Base-by-base conservation (phyloP, 202 grass and related monocot genomes). In the Hordeum pubiflorum region DNA sequence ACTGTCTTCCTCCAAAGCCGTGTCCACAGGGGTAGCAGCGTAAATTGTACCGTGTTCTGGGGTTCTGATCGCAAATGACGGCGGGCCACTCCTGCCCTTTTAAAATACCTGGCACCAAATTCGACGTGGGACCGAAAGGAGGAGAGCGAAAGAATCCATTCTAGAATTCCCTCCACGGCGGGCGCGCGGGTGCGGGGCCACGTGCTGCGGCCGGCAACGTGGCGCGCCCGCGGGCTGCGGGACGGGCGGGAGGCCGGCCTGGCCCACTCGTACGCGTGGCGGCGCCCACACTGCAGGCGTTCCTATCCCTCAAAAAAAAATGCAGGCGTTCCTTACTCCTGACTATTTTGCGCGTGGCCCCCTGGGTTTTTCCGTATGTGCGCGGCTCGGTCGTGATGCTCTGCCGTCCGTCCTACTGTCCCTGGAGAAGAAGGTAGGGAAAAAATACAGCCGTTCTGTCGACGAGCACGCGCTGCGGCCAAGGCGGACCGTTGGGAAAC, bases 121-220 rank as follows among this genome's bases (percentile, higher is more conserved):
- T 71, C 18, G 68, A 48, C 68, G 26, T 34, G 10, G 20, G 44
- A 52, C 43, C 20, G 41, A 4, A 62, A 33, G 11, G 4, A 27
- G 7, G 40, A 69, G 39, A 10, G 27, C 3, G 15, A 33, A 36
- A 23, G 4, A 1, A 54, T 29, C 36, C 55, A 40, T 26, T 55
- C 8, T 7, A 7, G 21, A 38, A 7, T 13, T 13, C 65, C 65
- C 2, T 18, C 65, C 20, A 21, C 36, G 66, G 65, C 39, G 66
- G 21, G 66, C 36, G 14, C 12, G 10, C 1, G n/a, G 63, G n/a
- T 18, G 34, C 56, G 3, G 27, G 56, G 0, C 33, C 79, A 72
- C 39, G 37, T 58, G 55, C 39, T 10, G 56, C 17, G 18, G 65
- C 75, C 17, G 60, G 62, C 32, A 65, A 85, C 83, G 68, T 85